phyloP scores from a whole-genome alignment of 148 eudicot genomes.

The Chenopodium album region DNA sequence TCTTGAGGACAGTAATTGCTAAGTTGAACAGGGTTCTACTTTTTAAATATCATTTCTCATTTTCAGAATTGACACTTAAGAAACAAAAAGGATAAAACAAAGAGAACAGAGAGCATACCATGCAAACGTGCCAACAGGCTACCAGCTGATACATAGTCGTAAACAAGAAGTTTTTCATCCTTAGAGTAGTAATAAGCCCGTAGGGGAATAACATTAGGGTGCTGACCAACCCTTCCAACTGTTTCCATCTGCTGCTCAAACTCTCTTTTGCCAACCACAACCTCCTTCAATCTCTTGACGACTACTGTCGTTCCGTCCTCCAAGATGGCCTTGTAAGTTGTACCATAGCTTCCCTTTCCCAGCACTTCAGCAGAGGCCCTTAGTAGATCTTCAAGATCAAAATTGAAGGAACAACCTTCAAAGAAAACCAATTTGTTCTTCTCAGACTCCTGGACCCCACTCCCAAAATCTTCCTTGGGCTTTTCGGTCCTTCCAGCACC shows the following conservation, averaged over 20 bases:
- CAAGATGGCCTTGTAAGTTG: conserved; percentile 82
- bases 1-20: neutral
- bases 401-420: conserved; percentile 59
- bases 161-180: conserved; percentile 92
- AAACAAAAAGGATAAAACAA: neutral
- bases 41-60: neutral
- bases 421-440: conserved; percentile 85
- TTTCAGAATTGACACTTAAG: neutral
- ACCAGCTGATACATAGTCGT: conserved; percentile 54
- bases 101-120: conserved; percentile 42
- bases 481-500: conserved; percentile 49
- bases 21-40: neutral
- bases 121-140: conserved; percentile 74
- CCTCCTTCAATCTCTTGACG: conserved; percentile 86
- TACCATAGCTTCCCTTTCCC: conserved; percentile 88
- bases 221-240: conserved; percentile 53
- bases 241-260: conserved; percentile 91
- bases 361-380: conserved; percentile 95
- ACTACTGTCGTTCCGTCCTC: conserved; percentile 82
- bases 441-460: conserved; percentile 70
- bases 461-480: conserved; percentile 67
- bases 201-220: conserved; percentile 64
- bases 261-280: conserved; percentile 68
- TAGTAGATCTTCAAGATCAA: conserved; percentile 87
- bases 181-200: conserved; percentile 92